phyloP scores from a whole-genome alignment of 441 rosid genomes.

The Erodium trifolium region DNA sequence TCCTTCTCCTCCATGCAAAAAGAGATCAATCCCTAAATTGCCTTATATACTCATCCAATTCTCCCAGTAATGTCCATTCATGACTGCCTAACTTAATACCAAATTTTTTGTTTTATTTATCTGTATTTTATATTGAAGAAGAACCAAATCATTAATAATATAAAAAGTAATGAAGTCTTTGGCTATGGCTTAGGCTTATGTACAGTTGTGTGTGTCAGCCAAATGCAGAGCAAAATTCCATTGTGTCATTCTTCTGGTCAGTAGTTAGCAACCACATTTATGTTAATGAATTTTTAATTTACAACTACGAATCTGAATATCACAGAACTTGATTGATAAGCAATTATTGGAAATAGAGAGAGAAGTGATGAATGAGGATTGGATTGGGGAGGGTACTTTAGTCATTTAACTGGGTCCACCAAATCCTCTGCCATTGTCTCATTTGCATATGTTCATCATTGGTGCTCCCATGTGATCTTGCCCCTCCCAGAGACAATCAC shows the following conservation, averaged over 20 bases:
- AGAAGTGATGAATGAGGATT: constrained; percentile 9
- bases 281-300: background rate
- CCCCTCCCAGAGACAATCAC: constrained; percentile 19
- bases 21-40: background rate
- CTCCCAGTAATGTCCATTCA: background rate
- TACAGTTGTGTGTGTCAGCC: background rate
- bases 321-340: background rate
- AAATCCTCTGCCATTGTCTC: constrained; percentile 60
- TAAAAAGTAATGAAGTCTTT: too few species aligned
- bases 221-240: background rate
- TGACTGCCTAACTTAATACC: constrained; percentile 1
- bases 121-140: background rate
- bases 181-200: background rate
- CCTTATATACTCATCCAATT: background rate
- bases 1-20: constrained; percentile 4
- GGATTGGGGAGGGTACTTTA: background rate
- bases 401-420: constrained; percentile 53
- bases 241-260: background rate
- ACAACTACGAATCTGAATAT: too few species aligned
- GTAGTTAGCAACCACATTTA: background rate
- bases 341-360: background rate
- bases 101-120: background rate
- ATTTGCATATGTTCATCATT: constrained; percentile 36
- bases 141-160: background rate
- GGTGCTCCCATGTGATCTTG: constrained; percentile 54